Evolutionary conservation across 2,329 filamentous ascomycete genomes (phyloP), one percentile per base, ranked within the genome.

Genomic region (Bipolaris bicolor): DNA sequence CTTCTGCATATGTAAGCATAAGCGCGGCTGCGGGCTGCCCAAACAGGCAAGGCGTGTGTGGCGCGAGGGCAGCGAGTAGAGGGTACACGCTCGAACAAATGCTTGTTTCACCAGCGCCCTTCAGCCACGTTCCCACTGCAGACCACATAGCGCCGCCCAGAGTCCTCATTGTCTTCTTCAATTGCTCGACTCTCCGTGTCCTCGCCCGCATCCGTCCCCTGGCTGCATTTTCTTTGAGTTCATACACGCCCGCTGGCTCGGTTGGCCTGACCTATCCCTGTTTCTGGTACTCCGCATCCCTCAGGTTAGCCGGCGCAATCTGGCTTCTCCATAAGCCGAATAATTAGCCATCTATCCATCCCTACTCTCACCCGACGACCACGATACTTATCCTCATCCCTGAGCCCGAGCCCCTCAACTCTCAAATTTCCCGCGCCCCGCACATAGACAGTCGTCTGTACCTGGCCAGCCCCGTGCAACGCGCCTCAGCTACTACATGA

Each of bases 271-370:
- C 29, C 29, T 31, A 31, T 31, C 29, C 29, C 29, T 31, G 29
- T 3, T 5, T 31, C 7, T 5, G 9, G 29, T 31, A 31, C 3
- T 31, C 29, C 29, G 29, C 7, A 39, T 44, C 29, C 48, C 47
- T 46, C 58, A 34, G 37, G 52, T 20, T 55, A 36, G 20, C 37
- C 43, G 15, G 43, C 29, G 47, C 46, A 53, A 46, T 52, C 57
- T 46, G 51, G 52, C 58, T 55, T 58, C 62, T 61, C 62, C 61
- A 63, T 63, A 63, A 58, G 58, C 57, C 52, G 50, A 55, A 53
- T 24, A 48, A n/a, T 43, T 15, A 5, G 24, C 22, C 40, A 26
- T 29, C 6, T 29, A 22, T 46, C 29, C 31, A 50, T 49, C 55
- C 51, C 49, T 57, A 57, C 48, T 20, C 52, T 57, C 54, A 46